Evolutionary conservation across 2,329 filamentous ascomycete species (phyloP).

Genomic region (Aspergillus ustus): DNA sequence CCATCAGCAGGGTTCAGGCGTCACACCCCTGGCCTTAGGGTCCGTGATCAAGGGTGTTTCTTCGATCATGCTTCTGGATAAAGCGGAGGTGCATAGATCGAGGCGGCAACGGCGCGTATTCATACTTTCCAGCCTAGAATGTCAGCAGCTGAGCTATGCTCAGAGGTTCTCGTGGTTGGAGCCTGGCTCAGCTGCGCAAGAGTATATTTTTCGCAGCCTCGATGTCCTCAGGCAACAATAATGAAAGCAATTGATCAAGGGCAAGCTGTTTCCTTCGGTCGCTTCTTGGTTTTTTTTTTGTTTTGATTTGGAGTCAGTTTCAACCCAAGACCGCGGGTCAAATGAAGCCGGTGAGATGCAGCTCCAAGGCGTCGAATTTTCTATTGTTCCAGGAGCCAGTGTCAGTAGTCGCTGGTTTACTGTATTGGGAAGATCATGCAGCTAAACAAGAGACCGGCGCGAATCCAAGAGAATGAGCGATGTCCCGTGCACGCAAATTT

Average conservation of each 20-base stretch:
- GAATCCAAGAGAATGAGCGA: slow-evolving; percentile 11
- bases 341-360: slow-evolving; percentile 4
- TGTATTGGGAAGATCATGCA: slow-evolving; percentile 15
- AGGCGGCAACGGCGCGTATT: slow-evolving; percentile 23
- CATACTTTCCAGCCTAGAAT: slow-evolving; percentile 2
- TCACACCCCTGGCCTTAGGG: background rate
- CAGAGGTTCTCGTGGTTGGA: background rate
- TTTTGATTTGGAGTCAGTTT: background rate
- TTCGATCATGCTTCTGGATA: slow-evolving; percentile 3
- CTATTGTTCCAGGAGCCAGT: slow-evolving; percentile 7
- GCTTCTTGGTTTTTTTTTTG: background rate
- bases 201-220: background rate
- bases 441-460: slow-evolving; percentile 9
- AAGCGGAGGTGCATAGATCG: slow-evolving; percentile 14
- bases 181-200: background rate
- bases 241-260: background rate
- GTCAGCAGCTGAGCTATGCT: background rate
- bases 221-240: background rate
- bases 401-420: slow-evolving; percentile 1
- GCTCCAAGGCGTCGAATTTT: slow-evolving; percentile 7
- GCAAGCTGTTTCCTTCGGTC: background rate
- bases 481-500: slow-evolving; percentile 13
- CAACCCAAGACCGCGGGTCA: slow-evolving; percentile 5
- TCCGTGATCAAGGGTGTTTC: background rate
- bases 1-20: slow-evolving; percentile 7